Evolutionary conservation across 345 rosid species (phyloP).

Genomic region (Lepidium aucheri): DNA sequence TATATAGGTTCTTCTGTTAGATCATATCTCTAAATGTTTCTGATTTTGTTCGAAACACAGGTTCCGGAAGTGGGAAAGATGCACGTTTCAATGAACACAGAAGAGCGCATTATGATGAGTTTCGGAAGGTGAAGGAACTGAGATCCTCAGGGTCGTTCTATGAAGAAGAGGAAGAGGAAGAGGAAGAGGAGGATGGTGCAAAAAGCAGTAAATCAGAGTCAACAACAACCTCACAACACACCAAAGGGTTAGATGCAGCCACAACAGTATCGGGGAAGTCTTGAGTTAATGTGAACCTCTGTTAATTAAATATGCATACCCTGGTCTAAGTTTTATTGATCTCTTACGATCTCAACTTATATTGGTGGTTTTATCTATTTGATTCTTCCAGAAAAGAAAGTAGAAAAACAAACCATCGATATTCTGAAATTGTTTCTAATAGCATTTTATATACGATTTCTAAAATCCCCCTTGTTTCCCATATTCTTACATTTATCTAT

Average conservation of each 20-base stretch:
- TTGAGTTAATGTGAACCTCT: background rate
- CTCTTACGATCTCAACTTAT: background rate
- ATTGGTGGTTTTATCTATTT: background rate
- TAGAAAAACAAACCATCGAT: background rate
- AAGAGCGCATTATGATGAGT: slow-evolving; percentile 83
- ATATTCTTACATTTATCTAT: background rate
- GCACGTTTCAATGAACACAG: slow-evolving; percentile 69
- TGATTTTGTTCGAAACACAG: slow-evolving; percentile 22
- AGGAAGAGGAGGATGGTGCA: slow-evolving; percentile 33
- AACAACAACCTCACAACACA: slow-evolving; percentile 35
- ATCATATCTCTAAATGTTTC: background rate
- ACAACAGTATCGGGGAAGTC: slow-evolving; percentile 14
- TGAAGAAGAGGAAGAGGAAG: slow-evolving; percentile 40
- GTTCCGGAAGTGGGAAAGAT: slow-evolving; percentile 34
- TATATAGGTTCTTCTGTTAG: background rate
- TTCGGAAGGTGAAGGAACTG: slow-evolving; percentile 73
- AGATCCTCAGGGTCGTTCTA: slow-evolving; percentile 50
- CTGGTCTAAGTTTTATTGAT: background rate
- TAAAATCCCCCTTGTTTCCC: background rate
- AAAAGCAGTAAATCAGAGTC: slow-evolving; percentile 21
- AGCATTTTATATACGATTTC: background rate
- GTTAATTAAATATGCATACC: background rate
- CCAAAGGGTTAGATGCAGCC: slow-evolving; percentile 32
- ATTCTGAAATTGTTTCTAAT: background rate
- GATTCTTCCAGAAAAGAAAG: background rate